Evolutionary conservation across 345 rosid species (phyloP), one percentile per base, ranked within the genome.

Genomic region (Iberis pinnata): DNA sequence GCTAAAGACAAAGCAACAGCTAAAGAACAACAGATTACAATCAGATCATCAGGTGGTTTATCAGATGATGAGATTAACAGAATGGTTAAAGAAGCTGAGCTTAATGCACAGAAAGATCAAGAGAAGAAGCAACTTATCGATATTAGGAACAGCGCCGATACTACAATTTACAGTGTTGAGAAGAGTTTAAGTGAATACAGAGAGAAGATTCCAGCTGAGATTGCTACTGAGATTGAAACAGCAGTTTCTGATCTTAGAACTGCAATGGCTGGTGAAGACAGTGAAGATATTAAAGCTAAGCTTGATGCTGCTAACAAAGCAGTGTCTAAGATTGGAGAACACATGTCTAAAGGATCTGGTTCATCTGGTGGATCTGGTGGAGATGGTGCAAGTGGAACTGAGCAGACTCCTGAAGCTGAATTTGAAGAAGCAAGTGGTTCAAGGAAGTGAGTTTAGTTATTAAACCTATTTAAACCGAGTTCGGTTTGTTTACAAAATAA

Each of bases 11-110:
- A 89, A 75, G 50, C 86, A 7, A 86, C 97, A 1, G 69, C 63
- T 8, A 86, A 86, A 54, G 93, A 86, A 43, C 89, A 89, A 46
- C 88, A 89, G 60, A 89, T 86, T 57, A 83, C 97, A 3, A 89
- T 89, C 65, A 80, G 96, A 1, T 84, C 96, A 27, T 88, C 96
- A 1, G 94, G 96, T 46, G 94, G 96, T 1, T 76, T 84, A 6
- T 88, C 94, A 9, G 94, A 88, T 7, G 90, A 82, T 8, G 94
- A 86, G 42, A 86, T 83, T 12, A 78, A 89, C 44, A 86, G 81
- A 75, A 88, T 88, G 97, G 95, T 88, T 11, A 79, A 56, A 75
- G 97, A 89, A 55, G 93, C 89, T 0, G 97, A 86, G 69, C 41
- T 78, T 73, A 77, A 79, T 36, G 69, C 95, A 13, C 95, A 81